These are phyloP conservation scores for Castanea crenata DNA, from an alignment of 306 rosid species.

Conservation along the genomic window DNA sequence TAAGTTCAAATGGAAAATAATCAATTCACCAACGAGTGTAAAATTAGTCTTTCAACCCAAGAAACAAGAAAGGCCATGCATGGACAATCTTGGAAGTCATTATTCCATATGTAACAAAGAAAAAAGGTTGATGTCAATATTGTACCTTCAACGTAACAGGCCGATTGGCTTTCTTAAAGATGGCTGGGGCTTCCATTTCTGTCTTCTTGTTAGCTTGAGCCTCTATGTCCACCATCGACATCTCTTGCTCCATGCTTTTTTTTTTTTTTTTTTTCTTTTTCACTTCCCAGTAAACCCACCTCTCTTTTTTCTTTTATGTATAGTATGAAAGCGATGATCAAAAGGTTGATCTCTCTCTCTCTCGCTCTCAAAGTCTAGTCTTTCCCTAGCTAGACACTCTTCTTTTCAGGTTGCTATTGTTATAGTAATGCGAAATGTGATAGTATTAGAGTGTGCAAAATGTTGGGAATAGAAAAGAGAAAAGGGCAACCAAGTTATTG, in stretches of 20 bases:
- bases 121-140: background rate
- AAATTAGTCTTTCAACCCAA: background rate
- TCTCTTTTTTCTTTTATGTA: background rate
- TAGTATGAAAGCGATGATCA: background rate
- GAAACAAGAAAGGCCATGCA: background rate
- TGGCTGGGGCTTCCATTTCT: constrained; percentile 5
- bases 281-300: background rate
- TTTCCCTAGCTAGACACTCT: background rate
- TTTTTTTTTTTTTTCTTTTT: background rate
- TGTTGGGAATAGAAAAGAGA: background rate
- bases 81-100: background rate
- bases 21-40: background rate
- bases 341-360: background rate
- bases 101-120: background rate
- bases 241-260: constrained; percentile 20
- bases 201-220: constrained; percentile 22
- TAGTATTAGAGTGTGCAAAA: background rate
- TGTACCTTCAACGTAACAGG: constrained; percentile 54
- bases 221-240: constrained; percentile 43
- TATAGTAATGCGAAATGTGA: background rate
- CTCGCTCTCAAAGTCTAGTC: background rate
- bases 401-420: too few species aligned
- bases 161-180: constrained; percentile 29
- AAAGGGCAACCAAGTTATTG: background rate
- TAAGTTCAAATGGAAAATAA: too few species aligned